Conservation (phyloP, 352 stramenopile species). For the Phytophthora melonis region DNA sequence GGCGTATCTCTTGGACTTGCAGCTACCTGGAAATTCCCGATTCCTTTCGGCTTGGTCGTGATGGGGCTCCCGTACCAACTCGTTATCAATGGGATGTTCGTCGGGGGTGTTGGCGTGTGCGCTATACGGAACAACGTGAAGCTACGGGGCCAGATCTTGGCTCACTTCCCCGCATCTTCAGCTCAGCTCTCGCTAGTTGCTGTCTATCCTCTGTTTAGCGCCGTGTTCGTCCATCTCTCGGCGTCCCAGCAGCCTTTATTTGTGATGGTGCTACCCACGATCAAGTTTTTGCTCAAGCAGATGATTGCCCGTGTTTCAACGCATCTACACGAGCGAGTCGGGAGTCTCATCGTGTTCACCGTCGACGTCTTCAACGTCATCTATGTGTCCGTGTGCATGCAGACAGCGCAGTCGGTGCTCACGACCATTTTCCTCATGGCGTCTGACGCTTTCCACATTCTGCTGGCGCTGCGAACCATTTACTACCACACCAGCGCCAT, state of each 20-base stretch:
- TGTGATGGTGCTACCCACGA: conserved; percentile 10
- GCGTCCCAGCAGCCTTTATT: conserved; percentile 11
- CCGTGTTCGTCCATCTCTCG: conserved; percentile 7
- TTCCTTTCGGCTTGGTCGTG: conserved; percentile 30
- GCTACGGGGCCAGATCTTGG: conserved; percentile 4
- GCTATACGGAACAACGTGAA: not conserved
- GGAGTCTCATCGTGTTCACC: conserved; percentile 27
- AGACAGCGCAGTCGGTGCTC: conserved; percentile 11
- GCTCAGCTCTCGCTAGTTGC: conserved; percentile 18
- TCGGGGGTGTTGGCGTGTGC: not conserved
- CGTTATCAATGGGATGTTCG: conserved; percentile 8
- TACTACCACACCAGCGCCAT: conserved; percentile 7
- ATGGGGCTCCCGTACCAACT: conserved; percentile 7
- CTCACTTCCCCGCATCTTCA: conserved; percentile 9
- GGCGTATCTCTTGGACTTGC: conserved; percentile 9
- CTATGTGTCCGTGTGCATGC: conserved; percentile 37
- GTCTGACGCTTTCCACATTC: conserved; percentile 8
- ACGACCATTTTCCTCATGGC: conserved; percentile 10
- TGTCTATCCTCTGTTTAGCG: conserved; percentile 24
- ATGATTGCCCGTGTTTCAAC: conserved; percentile 3
- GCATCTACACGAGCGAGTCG: conserved; percentile 30
- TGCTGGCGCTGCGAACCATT: conserved; percentile 4
- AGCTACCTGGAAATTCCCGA: conserved; percentile 21
- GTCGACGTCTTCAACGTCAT: conserved; percentile 45
- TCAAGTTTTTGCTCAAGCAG: conserved; percentile 37